Base-by-base conservation (phyloP, 2,329 filamentous ascomycete genomes). In the Didymella arachidicola region DNA sequence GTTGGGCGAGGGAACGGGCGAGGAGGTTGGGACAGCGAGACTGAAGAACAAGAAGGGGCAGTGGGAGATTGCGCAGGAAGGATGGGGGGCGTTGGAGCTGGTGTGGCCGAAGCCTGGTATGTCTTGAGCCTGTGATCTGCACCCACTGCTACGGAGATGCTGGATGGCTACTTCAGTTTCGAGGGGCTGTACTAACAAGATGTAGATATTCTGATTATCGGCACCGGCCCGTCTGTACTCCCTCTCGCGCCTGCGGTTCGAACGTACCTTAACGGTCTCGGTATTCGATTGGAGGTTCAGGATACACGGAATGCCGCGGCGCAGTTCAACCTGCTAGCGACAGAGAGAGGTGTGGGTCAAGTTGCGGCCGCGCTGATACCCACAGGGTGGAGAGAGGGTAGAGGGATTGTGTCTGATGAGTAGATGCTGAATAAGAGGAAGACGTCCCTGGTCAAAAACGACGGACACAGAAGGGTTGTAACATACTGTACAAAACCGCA, bases 301-400 rank as follows among this genome's bases (percentile, higher is more conserved):
- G 95, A 98, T 79, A 98, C 95, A 30, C 84, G 92, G 63, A 98
- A 98, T 78, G 95, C 95, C 8, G 92, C 94, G 1, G 90, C 93
- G 32, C 93, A 97, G 76, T 99, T 95, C 77, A 99, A 99, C 74
- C 76, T 99, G 70, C 80, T 99, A 53, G 94, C 93, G n/a, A 98
- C 93, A 18, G 95, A 99, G 80, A 83, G 95, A 50, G 94, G 95
- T 1, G 87, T 95, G 6, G 84, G 87, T 19, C 89, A 94, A 70
- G 88, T 98, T 61, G 94, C 93, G 27, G 94, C 92, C 2, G 94
- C 93, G 10, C 75, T 99, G 77, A 86, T 98, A 76, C 93, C 93
- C 0, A 84, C 95, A 52, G 93, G 92, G 2, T 96, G 92, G 91
- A 86, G 83, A 68, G 89, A 64, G 49, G 56, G 56, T 1, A 58